Percentiles rank a stretch among this genome's conserved stretches.
Conservation (phyloP, 768 basidiomycete species). For the Kwoniella sp. region DNA sequence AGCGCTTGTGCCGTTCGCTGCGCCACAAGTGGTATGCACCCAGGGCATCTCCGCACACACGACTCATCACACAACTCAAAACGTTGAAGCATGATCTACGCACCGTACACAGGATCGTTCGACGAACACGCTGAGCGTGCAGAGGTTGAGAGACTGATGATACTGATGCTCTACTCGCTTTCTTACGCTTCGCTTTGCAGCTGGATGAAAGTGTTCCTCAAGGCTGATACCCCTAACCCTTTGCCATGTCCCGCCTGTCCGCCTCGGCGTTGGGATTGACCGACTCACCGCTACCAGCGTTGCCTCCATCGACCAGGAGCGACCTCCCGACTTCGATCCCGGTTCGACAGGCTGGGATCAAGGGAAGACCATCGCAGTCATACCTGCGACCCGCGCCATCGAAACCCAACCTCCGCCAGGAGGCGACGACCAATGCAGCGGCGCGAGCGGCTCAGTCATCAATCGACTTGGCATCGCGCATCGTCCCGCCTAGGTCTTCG, state of each 20-base stretch:
- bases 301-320: neutral
- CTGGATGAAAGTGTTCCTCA: too few species aligned
- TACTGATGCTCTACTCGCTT: too few species aligned
- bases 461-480: neutral
- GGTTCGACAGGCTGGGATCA: too few species aligned
- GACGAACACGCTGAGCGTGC: too few species aligned
- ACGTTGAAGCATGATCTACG: neutral
- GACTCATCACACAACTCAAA: neutral
- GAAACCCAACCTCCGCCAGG: constrained; percentile 1
- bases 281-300: constrained; percentile 21
- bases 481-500: neutral
- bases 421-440: constrained; percentile 12
- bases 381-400: constrained; percentile 4
- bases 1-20: too few species aligned
- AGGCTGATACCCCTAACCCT: constrained; percentile 37
- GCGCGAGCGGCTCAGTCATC: neutral
- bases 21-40: too few species aligned
- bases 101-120: neutral
- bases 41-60: neutral
- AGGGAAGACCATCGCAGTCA: neutral
- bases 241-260: constrained; percentile 28
- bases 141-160: too few species aligned
- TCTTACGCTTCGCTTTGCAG: too few species aligned
- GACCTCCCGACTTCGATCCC: neutral
- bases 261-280: constrained; percentile 29